phyloP scores from a whole-genome alignment of 139 green algal species.

The Volvox reticuliferus region DNA sequence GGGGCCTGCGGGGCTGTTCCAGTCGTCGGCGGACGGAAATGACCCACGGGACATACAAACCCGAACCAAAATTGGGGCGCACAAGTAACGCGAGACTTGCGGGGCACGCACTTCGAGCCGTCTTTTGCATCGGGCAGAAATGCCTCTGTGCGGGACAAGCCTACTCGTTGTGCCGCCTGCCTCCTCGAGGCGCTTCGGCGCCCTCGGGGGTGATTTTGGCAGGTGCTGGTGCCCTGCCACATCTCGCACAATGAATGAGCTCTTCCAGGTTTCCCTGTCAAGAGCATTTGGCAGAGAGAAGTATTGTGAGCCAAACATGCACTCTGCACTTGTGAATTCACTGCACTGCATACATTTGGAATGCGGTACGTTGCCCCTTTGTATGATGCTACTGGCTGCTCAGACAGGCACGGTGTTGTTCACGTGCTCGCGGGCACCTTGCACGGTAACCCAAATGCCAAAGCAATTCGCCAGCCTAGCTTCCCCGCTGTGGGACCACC shows the following conservation, averaged over 20 bases:
- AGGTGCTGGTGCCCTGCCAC: background rate
- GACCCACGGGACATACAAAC: background rate
- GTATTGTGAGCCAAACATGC: constrained; percentile 45
- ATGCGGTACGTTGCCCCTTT: too few relatives aligned
- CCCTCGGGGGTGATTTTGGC: background rate
- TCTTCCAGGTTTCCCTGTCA: constrained; percentile 50
- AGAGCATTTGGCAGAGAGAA: constrained; percentile 47
- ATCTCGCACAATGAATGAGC: constrained; percentile 45
- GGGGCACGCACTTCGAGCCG: constrained; percentile 14
- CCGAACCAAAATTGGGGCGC: background rate
- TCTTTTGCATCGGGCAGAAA: background rate
- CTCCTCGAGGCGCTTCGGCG: background rate
- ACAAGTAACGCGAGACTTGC: background rate
- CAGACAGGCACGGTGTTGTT: too few relatives aligned
- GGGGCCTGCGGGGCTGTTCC: too few relatives aligned
- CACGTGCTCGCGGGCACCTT: too few relatives aligned
- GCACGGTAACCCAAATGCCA: too few relatives aligned
- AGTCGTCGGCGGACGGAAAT: background rate
- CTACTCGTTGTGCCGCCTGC: constrained; percentile 36
- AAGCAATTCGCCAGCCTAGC: too few relatives aligned
- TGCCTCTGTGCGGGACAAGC: background rate
- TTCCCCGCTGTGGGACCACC: too few relatives aligned
- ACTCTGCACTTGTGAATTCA: too few relatives aligned
- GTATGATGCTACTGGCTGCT: too few relatives aligned
- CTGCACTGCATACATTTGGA: too few relatives aligned